Evolutionary conservation across 495 filamentous ascomycete genomes (phyloP).

Genomic region (Penicillium canescens): DNA sequence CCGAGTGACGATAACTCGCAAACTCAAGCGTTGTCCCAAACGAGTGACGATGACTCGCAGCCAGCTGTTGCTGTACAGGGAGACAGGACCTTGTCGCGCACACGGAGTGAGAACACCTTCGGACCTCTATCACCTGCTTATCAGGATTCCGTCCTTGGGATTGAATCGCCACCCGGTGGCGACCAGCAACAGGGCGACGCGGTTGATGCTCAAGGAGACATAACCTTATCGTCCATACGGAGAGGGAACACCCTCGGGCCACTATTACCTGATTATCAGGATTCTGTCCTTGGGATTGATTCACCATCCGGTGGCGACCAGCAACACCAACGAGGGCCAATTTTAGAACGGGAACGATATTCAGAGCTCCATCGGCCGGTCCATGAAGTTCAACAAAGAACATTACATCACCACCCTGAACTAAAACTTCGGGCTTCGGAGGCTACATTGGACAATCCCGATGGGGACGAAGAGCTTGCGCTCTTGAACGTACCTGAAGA

Average conservation of each 20-base stretch:
- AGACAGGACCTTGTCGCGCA: constrained; percentile 11
- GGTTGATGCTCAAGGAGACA: constrained; percentile 10
- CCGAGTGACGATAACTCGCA: constrained; percentile 6
- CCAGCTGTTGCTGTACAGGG: constrained; percentile 8
- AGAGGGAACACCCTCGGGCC: constrained; percentile 13
- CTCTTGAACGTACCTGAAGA: constrained; percentile 16
- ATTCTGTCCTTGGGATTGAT: constrained; percentile 4
- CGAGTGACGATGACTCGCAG: constrained; percentile 13
- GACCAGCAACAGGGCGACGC: constrained; percentile 12
- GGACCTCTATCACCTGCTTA: constrained; percentile 10
- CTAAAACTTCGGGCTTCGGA: constrained; percentile 4
- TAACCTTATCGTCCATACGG: constrained; percentile 6
- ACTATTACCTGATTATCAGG: constrained; percentile 4
- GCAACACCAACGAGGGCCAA: constrained; percentile 12
- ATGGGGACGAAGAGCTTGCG: constrained; percentile 14
- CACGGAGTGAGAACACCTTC: constrained; percentile 12
- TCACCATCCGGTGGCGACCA: constrained; percentile 12
- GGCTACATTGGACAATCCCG: not conserved
- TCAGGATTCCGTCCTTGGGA: constrained; percentile 2
- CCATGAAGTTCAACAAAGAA: constrained; percentile 7
- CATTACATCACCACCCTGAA: constrained; percentile 18
- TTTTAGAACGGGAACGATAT: constrained; percentile 11
- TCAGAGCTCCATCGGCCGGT: constrained; percentile 10
- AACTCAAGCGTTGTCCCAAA: constrained; percentile 3
- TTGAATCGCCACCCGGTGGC: constrained; percentile 10